A percentile compares a stretch with the other conserved stretches of the same genome.
Conservation (phyloP, 2,329 filamentous ascomycete genomes). For the Cladosporium cucumerinum region DNA sequence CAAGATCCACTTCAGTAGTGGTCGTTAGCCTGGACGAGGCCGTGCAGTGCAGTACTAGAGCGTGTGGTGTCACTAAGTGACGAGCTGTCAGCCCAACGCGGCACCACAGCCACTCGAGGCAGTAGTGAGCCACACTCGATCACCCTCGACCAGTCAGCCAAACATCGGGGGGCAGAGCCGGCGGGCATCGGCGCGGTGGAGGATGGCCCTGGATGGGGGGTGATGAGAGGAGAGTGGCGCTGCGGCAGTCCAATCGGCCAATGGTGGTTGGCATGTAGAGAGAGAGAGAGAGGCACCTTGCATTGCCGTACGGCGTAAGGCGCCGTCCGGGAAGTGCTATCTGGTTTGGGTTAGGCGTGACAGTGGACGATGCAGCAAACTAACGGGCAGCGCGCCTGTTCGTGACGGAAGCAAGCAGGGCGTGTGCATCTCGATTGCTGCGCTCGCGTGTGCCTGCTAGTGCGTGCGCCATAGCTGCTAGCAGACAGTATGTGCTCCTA, state of each 20-base stretch:
- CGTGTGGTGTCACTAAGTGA: background rate
- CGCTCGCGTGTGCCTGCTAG: background rate
- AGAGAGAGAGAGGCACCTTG: background rate
- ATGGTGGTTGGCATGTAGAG: background rate
- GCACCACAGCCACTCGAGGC: background rate
- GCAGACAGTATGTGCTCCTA: background rate
- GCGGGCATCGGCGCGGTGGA: background rate
- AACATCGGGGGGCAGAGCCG: background rate
- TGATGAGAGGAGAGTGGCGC: background rate
- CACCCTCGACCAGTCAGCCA: background rate
- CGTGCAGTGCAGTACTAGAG: background rate
- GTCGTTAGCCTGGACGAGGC: background rate
- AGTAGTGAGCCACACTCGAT: background rate
- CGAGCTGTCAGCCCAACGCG: background rate
- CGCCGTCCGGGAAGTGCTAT: background rate
- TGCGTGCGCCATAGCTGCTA: background rate
- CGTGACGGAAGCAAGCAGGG: background rate
- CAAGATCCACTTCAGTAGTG: background rate
- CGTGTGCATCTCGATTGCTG: background rate
- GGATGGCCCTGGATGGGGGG: background rate
- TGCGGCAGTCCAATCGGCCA: background rate
- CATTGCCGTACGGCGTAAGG: background rate
- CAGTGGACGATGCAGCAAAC: constrained; percentile 1
- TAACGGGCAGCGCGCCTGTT: constrained; percentile 5
- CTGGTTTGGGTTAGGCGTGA: background rate